Percentiles rank a stretch among this genome's conserved stretches.
These are phyloP conservation scores for Silybum marianum DNA, from an alignment of 129 eudicot species.

Conservation along the genomic window DNA sequence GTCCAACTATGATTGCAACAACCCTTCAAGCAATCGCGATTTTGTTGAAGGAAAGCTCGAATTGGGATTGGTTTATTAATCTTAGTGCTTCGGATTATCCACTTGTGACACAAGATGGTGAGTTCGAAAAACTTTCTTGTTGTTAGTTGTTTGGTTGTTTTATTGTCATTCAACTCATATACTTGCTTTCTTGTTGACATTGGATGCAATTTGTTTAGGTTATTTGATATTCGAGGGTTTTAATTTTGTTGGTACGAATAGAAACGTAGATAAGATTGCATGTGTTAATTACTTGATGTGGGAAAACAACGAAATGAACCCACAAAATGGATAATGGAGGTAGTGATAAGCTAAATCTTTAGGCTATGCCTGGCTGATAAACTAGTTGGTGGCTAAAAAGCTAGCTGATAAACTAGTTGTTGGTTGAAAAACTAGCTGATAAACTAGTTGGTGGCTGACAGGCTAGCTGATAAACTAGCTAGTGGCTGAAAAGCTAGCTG, in stretches of 20 bases:
- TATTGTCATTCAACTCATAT: background rate
- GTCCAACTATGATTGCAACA: conserved; percentile 96
- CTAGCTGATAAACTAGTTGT: too few species aligned
- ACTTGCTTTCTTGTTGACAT: background rate
- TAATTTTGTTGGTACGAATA: too few species aligned
- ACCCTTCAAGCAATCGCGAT: conserved; percentile 95
- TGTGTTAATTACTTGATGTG: too few species aligned
- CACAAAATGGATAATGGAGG: background rate
- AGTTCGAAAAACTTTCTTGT: conserved; percentile 51
- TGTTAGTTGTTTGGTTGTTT: background rate
- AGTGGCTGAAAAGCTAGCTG: too few species aligned
- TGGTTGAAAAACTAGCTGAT: too few species aligned
- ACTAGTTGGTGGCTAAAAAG: too few species aligned
- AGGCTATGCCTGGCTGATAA: too few species aligned
- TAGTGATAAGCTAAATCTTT: too few species aligned
- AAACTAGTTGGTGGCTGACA: too few species aligned
- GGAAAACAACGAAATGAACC: background rate
- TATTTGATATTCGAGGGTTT: background rate
- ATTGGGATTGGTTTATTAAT: conserved; percentile 86
- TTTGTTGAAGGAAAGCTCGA: conserved; percentile 76
- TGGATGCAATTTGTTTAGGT: conserved; percentile 8
- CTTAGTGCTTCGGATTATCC: conserved; percentile 99
- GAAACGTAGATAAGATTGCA: background rate
- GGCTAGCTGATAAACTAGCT: too few species aligned
- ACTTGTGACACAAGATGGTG: conserved; percentile 96